Base-by-base conservation (phyloP, 768 basidiomycete genomes). In the Multifurca ochricompacta region DNA sequence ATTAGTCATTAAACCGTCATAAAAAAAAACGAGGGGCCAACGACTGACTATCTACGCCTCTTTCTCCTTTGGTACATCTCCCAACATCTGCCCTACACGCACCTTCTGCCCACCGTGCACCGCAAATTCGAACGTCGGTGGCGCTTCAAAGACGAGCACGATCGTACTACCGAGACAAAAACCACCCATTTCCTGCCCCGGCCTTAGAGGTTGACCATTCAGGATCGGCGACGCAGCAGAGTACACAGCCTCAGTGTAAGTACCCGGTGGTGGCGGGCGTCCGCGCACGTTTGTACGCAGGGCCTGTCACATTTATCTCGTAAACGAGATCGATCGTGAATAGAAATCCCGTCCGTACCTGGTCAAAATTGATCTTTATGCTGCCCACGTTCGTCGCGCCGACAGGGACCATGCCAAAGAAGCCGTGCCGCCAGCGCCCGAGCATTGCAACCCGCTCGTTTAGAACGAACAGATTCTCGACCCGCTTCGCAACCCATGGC, bases 371-470 rank as follows among this genome's bases (percentile, higher is more conserved):
- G 66, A 99, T 78, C 61, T 86, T 85, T 70, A 99, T 98, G 59
- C 85, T 88, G 4, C 96, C 96, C 48, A 98, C 96, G 67, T 99
- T 98, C 10, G 95, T 98, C 2, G 96, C 96, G 3, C 96, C 96
- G 27, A 99, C 95, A 9, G 96, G 96, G 0, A 96, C 83, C 92
- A 97, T 97, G 25, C 86, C 75, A 68, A 96, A 99, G 76, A 97
- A 97, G 1, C 96, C 96, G 63, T 96, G 74, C 65, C 82, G 82
- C 96, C 96, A 98, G 51, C 91, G 73, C 6, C 96, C 96, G 28
- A 98, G 81, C 19, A 99, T 76, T 2, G 94, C 92, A 8, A 98
- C 95, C 21, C 96, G 84, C 71, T 99, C 96, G 66, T 99, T 98
- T n/a, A 99, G 77, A 8, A 99, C 93, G 61, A 99, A 99, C 16